Evolutionary conservation across 257 asterid genomes (phyloP).

Genomic region (Gentiana dahurica): DNA sequence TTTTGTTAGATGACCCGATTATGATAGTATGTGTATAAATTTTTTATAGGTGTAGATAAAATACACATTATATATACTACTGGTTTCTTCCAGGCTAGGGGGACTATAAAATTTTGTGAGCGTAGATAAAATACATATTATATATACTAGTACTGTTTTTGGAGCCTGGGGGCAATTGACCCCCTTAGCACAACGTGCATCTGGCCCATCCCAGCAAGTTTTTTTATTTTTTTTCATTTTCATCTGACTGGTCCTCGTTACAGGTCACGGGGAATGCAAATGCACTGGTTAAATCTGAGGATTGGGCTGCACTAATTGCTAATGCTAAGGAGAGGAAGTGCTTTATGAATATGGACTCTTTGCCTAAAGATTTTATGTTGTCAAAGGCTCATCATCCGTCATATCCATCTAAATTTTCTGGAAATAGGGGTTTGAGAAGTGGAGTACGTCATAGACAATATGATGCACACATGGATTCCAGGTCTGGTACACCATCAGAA

Average conservation of each 20-base stretch:
- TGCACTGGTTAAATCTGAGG: slow-evolving; percentile 73
- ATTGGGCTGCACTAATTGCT: slow-evolving; percentile 85
- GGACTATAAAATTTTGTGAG: no score
- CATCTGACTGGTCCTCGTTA: background rate
- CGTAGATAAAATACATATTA: no score
- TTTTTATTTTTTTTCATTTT: background rate
- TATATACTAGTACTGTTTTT: no score
- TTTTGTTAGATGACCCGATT: no score
- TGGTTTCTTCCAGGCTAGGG: no score
- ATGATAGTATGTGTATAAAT: no score
- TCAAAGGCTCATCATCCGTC: slow-evolving; percentile 34
- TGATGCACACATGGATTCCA: slow-evolving; percentile 64
- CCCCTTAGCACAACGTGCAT: no score
- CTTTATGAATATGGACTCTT: slow-evolving; percentile 82
- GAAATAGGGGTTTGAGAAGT: slow-evolving; percentile 54
- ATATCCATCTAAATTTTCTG: slow-evolving; percentile 39
- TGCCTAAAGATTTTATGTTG: slow-evolving; percentile 75
- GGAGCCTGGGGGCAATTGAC: no score
- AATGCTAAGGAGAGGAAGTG: slow-evolving; percentile 82
- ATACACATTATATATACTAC: no score
- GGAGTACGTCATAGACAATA: slow-evolving; percentile 67
- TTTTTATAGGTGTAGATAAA: no score
- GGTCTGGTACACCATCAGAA: slow-evolving; percentile 92
- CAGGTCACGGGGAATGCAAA: slow-evolving; percentile 98
- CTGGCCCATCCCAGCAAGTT: no score